These are phyloP conservation scores for Acephala macrosclerotiorum DNA, from an alignment of 2,329 filamentous ascomycete genomes.

Conservation along the genomic window DNA sequence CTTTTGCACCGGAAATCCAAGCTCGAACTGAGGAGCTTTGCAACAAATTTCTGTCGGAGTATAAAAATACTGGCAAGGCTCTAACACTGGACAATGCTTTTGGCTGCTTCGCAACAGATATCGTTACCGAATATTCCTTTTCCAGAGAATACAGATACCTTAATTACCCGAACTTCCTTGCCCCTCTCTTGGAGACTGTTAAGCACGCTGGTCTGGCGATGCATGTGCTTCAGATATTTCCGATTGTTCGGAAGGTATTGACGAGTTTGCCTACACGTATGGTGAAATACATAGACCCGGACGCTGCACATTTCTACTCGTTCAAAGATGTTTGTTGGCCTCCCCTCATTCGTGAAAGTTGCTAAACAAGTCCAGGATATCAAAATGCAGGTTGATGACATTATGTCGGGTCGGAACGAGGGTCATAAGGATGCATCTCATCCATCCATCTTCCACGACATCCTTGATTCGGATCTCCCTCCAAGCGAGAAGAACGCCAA, in stretches of 20 bases:
- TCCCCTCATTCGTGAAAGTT: not conserved
- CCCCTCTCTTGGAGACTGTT: slow-evolving; percentile 12
- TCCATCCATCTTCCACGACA: slow-evolving; percentile 28
- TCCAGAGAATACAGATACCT: slow-evolving; percentile 23
- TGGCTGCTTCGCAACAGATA: slow-evolving; percentile 31
- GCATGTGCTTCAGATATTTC: not conserved
- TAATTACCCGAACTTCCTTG: slow-evolving; percentile 14
- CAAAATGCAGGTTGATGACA: slow-evolving; percentile 22
- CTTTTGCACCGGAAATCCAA: slow-evolving; percentile 18
- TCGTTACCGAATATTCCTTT: slow-evolving; percentile 39
- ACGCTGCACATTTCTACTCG: slow-evolving; percentile 5
- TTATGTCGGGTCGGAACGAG: slow-evolving; percentile 7
- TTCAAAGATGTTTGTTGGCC: slow-evolving; percentile 17
- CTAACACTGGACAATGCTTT: slow-evolving; percentile 19
- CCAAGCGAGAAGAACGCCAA: slow-evolving; percentile 46
- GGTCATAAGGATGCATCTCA: slow-evolving; percentile 28
- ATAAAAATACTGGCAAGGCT: slow-evolving; percentile 6
- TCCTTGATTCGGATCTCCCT: slow-evolving; percentile 46
- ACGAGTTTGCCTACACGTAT: slow-evolving; percentile 9
- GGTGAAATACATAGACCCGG: slow-evolving; percentile 11
- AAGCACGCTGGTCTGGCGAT: not conserved
- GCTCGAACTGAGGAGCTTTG: slow-evolving; percentile 17
- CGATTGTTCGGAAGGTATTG: slow-evolving; percentile 4
- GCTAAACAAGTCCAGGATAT: slow-evolving; percentile 6
- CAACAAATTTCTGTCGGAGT: slow-evolving; percentile 20